These are phyloP conservation scores for Aureobasidium leucospermi DNA, from an alignment of 2,329 filamentous ascomycete genomes.

Conservation along the genomic window DNA sequence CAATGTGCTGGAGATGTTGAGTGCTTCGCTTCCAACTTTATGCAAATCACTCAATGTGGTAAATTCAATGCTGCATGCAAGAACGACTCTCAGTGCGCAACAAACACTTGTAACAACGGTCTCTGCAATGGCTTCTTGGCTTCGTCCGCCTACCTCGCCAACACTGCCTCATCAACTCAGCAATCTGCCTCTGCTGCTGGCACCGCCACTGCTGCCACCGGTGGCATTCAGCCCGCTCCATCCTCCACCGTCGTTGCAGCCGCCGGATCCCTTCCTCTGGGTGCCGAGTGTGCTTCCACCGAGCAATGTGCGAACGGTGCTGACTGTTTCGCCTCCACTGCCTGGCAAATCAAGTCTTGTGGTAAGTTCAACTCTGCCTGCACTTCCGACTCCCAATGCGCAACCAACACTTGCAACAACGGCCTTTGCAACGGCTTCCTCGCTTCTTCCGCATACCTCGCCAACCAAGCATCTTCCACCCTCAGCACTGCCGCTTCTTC, in stretches of 20 bases:
- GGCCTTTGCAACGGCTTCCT: conserved; percentile 22
- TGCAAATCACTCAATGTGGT: conserved; percentile 18
- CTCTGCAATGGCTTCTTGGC: conserved; percentile 21
- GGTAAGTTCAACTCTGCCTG: conserved; percentile 23
- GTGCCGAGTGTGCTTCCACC: conserved; percentile 17
- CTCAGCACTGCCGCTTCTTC: conserved; percentile 1
- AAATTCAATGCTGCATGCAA: conserved; percentile 22
- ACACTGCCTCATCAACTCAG: neutral
- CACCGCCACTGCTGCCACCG: neutral
- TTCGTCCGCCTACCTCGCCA: conserved; percentile 7
- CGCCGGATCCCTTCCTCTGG: conserved; percentile 18
- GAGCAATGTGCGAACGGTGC: conserved; percentile 19
- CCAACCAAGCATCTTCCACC: neutral
- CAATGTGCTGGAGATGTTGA: conserved; percentile 19
- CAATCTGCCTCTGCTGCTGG: neutral
- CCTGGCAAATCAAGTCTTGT: conserved; percentile 16
- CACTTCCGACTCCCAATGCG: conserved; percentile 19
- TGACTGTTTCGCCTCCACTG: conserved; percentile 18
- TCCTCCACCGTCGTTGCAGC: conserved; percentile 17
- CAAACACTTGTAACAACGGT: conserved; percentile 22
- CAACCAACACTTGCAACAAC: conserved; percentile 22
- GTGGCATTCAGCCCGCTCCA: conserved; percentile 3
- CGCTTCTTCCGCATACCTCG: conserved; percentile 7
- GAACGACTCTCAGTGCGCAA: conserved; percentile 20
- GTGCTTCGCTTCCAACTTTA: conserved; percentile 18